phyloP scores from a whole-genome alignment of 106 monocot species.

The Narthecium ossifragum region DNA sequence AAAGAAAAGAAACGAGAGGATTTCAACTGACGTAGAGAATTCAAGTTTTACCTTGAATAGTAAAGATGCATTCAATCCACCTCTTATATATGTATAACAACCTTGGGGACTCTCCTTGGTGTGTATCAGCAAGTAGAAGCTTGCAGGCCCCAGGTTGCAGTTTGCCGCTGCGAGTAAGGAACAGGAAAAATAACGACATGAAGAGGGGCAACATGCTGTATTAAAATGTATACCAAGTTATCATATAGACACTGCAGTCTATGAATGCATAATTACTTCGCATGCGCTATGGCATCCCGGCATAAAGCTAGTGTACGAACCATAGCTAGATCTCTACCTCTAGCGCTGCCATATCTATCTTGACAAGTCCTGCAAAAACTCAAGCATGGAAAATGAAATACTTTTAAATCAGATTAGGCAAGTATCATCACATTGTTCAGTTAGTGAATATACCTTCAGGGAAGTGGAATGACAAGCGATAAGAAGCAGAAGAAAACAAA shows the following conservation, averaged over 20 bases:
- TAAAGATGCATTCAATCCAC: constrained; percentile 56
- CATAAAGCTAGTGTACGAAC: constrained; percentile 57
- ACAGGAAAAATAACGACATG: background rate
- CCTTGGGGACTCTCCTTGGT: constrained; percentile 59
- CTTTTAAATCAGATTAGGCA: no score
- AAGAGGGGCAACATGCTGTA: no score
- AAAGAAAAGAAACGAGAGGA: no score
- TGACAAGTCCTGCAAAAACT: constrained; percentile 40
- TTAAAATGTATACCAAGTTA: no score
- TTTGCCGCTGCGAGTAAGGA: constrained; percentile 21
- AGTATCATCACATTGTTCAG: no score
- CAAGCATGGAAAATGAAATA: no score
- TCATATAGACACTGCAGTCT: background rate
- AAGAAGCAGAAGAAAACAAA: no score
- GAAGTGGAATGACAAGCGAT: no score
- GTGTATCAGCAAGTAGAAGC: constrained; percentile 58
- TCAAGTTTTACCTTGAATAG: constrained; percentile 48
- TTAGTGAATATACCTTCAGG: no score
- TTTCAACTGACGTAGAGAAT: no score
- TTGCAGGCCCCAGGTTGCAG: constrained; percentile 35
- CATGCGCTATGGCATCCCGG: constrained; percentile 49
- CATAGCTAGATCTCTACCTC: constrained; percentile 61
- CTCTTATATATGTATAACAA: constrained; percentile 66
- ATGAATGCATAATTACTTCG: constrained; percentile 35
- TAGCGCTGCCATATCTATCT: constrained; percentile 50